Evolutionary conservation across 2,329 filamentous ascomycete genomes (phyloP), one percentile per base, ranked within the genome.

Genomic region (Epicoccum sorghinum): DNA sequence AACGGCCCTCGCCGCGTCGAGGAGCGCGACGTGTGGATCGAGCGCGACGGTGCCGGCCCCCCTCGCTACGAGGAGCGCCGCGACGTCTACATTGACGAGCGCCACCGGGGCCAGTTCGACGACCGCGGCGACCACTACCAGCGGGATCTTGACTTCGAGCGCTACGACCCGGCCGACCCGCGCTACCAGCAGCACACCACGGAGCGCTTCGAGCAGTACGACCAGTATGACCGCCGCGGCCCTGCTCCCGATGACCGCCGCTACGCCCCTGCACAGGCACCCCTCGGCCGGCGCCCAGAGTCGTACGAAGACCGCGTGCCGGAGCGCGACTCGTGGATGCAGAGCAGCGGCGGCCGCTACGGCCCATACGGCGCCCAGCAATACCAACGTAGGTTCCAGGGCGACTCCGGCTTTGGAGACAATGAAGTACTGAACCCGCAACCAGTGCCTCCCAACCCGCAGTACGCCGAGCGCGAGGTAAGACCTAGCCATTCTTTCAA

Each of bases 351-450:
- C 22, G 60, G 59, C 50, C 46, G 14, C 30, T 43, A 42, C 43
- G 44, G 41, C 37, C 52, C 54, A 14, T 70, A 71, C 52, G 68
- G 68, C 10, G 68, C 67, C 7, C 68, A 69, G 4, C 68, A 69
- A 46, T 29, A 71, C 55, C 57, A 67, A 57, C 68, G 69, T 68
- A 68, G 67, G 66, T 70, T 66, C 48, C 48, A 59, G 48, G 71
- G 71, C 55, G 71, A 74, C 55, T 59, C 65, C n/a, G 71, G 71
- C 37, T 74, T 74, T 62, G 71, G 71, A 42, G 71, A 74, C 57
- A 62, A 71, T 61, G 60, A 66, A 59, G 62, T 74, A 52, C 65
- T 70, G 64, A 72, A 74, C 62, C 71, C 70, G 14, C 71, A 74
- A 68, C 67, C 67, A 69, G 71, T 73, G 51, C 69, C 70, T 10